Conservation (phyloP, 805 yeast species). For the Metschnikowia borealis region DNA sequence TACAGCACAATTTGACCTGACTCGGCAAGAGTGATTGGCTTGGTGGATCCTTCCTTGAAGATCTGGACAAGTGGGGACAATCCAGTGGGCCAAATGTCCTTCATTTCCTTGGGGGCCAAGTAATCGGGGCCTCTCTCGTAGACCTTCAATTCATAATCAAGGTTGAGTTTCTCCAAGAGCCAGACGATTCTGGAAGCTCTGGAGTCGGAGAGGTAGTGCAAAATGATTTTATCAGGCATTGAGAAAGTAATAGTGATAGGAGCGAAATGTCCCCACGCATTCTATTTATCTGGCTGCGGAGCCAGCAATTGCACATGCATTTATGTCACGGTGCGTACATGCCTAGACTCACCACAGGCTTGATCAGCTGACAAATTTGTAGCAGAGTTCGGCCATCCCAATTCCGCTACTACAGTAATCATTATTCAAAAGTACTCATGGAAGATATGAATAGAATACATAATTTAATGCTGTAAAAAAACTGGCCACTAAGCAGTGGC, state of each 20-base stretch:
- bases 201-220: slow-evolving; percentile 30
- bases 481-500: too few relatives aligned
- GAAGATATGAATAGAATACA: too few relatives aligned
- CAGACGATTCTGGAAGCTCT: slow-evolving; percentile 37
- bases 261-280: background rate
- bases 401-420: too few relatives aligned
- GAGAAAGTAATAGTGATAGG: background rate
- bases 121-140: slow-evolving; percentile 23
- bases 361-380: too few relatives aligned
- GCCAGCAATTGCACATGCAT: background rate
- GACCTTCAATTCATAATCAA: slow-evolving; percentile 31
- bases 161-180: slow-evolving; percentile 33
- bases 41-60: slow-evolving; percentile 9
- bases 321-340: background rate
- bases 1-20: slow-evolving; percentile 56
- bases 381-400: too few relatives aligned
- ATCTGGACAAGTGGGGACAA: slow-evolving; percentile 29
- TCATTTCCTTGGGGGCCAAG: slow-evolving; percentile 34
- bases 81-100: slow-evolving; percentile 34
- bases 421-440: too few relatives aligned
- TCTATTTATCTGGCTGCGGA: background rate
- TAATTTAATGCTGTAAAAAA: too few relatives aligned
- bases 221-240: slow-evolving; percentile 14
- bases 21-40: slow-evolving; percentile 44
- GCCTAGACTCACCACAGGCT: too few relatives aligned